Base-by-base conservation (phyloP, 192 early-diverging fungal genomes). In the Coemansia sp. region DNA sequence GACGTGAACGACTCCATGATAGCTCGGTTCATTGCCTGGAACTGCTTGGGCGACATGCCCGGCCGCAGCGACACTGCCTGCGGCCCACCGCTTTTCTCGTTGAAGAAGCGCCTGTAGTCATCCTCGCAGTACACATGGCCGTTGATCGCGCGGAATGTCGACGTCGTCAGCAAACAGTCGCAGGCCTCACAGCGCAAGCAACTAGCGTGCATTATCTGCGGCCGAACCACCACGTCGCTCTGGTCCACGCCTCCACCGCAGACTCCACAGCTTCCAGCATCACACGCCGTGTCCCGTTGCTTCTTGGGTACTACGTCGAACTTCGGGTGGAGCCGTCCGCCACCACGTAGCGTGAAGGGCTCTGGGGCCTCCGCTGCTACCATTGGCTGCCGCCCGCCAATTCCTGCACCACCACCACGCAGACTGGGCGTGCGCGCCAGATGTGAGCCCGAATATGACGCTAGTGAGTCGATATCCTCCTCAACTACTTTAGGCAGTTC, bases 1-100 rank as follows among this genome's bases (percentile, higher is more conserved):
- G 79, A 82, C 0, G 79, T 82, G 50, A 76, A 82, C 25, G 79
- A 82, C 69, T 76, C 79, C 79, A 76, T 76, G 74, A 82, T 76
- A 14, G 74, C 38, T 9, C 38, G 38, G 38, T 44, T 44, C 38
- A 44, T 44, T 12, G 56, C 54, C 54, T 54, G 48, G 62, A 74
- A 74, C 65, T 66, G 58, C 55, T 68, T 70, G 53, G 74, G 72
- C 26, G 77, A 71, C n/a, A 80, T 60, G 21, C 61, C 68, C 1
- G 78, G 69, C 7, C 65, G 72, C 52, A 67, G 50, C 0, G 68
- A 57, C 26, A 74, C 64, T 4, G 41, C 71, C 72, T 65, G 67
- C 24, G 59, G 12, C 23, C 12, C 27, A 38, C 30, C 27, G 31
- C 27, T 26, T 10, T 53, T 41, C 24, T 53, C 53, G 22, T n/a